A percentile compares a stretch with the other conserved stretches of the same genome.
phyloP scores from a whole-genome alignment of 2,329 filamentous ascomycete species.

The Helicocarpus griseus region DNA sequence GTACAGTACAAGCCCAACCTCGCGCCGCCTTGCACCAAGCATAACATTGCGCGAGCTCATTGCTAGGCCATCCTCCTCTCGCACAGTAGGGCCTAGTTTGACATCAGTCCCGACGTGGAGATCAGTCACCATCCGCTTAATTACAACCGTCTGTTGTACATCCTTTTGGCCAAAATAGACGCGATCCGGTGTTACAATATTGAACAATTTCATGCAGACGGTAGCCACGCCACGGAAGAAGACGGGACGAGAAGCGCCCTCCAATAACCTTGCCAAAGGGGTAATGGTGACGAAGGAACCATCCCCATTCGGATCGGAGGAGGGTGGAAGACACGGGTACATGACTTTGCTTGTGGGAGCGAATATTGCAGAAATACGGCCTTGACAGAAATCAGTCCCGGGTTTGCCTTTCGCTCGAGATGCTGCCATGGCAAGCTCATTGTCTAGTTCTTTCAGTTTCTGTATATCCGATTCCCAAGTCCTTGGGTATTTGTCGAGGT shows the following conservation, averaged over 20 bases:
- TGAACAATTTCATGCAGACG: slow-evolving; percentile 89
- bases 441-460: slow-evolving; percentile 58
- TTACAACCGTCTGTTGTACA: slow-evolving; percentile 87
- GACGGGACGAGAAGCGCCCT: slow-evolving; percentile 77
- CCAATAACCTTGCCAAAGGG: slow-evolving; percentile 68
- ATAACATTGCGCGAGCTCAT: slow-evolving; percentile 93
- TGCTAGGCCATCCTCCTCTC: slow-evolving; percentile 74
- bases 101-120: slow-evolving; percentile 72
- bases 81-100: slow-evolving; percentile 61
- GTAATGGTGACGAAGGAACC: slow-evolving; percentile 90
- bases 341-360: slow-evolving; percentile 73
- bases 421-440: slow-evolving; percentile 58
- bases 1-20: slow-evolving; percentile 61
- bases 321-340: slow-evolving; percentile 73
- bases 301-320: slow-evolving; percentile 61
- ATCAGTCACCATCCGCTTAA: slow-evolving; percentile 77
- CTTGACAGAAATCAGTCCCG: slow-evolving; percentile 33
- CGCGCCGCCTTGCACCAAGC: slow-evolving; percentile 64
- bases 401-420: slow-evolving; percentile 11
- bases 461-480: slow-evolving; percentile 74
- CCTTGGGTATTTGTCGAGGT: slow-evolving; percentile 78
- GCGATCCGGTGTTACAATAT: slow-evolving; percentile 65
- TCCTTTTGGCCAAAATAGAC: slow-evolving; percentile 98
- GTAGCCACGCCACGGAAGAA: slow-evolving; percentile 97
- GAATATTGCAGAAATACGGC: slow-evolving; percentile 72